Percentiles rank a stretch among this genome's conserved stretches.
Conservation (phyloP, 768 basidiomycete genomes). For the Boletus sp. region DNA sequence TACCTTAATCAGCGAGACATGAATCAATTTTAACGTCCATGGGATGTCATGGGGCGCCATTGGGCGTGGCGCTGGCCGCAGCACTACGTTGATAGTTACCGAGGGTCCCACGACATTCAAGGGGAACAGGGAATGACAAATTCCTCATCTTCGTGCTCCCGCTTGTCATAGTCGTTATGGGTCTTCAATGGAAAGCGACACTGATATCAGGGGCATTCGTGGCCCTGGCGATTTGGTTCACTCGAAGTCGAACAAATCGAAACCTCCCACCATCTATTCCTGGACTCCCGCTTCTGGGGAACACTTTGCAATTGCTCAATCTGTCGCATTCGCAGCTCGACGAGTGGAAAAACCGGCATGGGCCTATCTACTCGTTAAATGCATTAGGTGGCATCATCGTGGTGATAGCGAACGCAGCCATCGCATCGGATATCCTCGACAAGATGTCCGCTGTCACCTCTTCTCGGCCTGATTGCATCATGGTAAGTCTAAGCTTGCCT, state of each 20-base stretch:
- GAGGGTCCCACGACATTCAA: too few species aligned
- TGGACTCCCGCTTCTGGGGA: slow-evolving; percentile 2
- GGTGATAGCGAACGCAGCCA: slow-evolving; percentile 8
- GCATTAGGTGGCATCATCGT: slow-evolving; percentile 5
- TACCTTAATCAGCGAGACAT: neutral
- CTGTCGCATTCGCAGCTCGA: slow-evolving; percentile 6
- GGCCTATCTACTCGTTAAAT: slow-evolving; percentile 8
- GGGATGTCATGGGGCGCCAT: too few species aligned
- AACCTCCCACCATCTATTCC: slow-evolving; percentile 8
- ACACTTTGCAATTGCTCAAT: slow-evolving; percentile 1
- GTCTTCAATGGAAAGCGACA: neutral
- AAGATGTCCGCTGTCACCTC: slow-evolving; percentile 9
- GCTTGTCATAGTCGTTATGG: neutral
- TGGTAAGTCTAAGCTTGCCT: neutral
- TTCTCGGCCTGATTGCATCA: slow-evolving; percentile 8
- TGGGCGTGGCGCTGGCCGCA: too few species aligned
- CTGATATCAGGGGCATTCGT: slow-evolving; percentile 1
- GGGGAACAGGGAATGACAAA: too few species aligned
- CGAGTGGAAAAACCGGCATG: slow-evolving; percentile 9
- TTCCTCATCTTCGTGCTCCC: too few species aligned
- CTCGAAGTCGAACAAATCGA: neutral
- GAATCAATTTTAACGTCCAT: neutral
- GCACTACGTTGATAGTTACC: too few species aligned
- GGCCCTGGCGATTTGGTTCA: neutral
- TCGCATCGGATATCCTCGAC: slow-evolving; percentile 5